A percentile compares a stretch with the other conserved stretches of the same genome.
Conservation (phyloP, 163 green algal species). For the Chlamydomonas reinhardtii region DNA sequence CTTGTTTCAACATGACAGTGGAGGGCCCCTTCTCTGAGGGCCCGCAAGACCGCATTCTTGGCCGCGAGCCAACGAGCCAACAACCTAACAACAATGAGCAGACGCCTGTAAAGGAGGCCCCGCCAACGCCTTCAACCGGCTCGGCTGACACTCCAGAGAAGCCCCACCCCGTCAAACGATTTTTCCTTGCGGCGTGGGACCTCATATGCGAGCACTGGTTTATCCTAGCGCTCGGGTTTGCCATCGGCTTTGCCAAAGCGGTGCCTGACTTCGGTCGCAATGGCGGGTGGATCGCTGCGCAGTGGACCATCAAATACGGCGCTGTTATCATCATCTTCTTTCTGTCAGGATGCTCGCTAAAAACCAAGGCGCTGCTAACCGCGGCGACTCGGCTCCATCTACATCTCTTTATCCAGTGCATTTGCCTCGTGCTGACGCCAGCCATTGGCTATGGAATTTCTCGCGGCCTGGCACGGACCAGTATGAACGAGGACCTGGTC, state of each 20-base stretch:
- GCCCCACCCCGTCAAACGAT: too few species aligned
- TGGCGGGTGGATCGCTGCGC: conserved; percentile 55
- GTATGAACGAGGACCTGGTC: conserved; percentile 52
- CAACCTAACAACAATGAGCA: too few species aligned
- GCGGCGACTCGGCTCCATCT: conserved; percentile 51
- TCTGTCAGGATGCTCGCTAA: conserved; percentile 56
- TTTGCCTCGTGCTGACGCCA: conserved; percentile 60
- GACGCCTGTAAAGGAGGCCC: too few species aligned
- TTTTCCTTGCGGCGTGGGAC: conserved; percentile 24
- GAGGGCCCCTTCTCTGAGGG: too few species aligned
- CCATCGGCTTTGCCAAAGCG: conserved; percentile 64
- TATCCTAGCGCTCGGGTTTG: conserved; percentile 55
- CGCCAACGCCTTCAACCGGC: too few species aligned
- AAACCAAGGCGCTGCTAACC: conserved; percentile 55
- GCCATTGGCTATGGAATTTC: conserved; percentile 57
- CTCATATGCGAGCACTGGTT: conserved; percentile 60
- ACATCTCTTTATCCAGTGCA: conserved; percentile 59
- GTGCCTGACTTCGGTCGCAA: conserved; percentile 60
- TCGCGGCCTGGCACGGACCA: not conserved
- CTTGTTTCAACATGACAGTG: too few species aligned
- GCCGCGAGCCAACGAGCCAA: too few species aligned
- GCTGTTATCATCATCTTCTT: conserved; percentile 68
- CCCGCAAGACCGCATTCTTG: too few species aligned
- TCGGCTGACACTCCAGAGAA: too few species aligned
- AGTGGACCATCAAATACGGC: conserved; percentile 64